Evolutionary conservation across 345 rosid genomes (phyloP).

Genomic region (Eucalyptus marginata): DNA sequence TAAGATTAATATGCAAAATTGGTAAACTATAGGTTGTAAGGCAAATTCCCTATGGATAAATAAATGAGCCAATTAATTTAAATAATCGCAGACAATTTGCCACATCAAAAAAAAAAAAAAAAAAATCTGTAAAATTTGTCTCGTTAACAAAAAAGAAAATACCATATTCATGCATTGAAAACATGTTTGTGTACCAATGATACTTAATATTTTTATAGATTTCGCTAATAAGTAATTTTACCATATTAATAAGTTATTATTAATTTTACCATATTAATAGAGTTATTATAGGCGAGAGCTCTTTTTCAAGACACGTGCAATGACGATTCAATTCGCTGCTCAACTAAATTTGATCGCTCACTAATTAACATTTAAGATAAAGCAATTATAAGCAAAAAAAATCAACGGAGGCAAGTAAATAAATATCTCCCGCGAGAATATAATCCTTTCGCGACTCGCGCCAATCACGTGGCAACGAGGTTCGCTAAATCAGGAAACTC

Average conservation of each 20-base stretch:
- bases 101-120: background rate
- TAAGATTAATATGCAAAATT: too few species aligned
- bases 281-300: background rate
- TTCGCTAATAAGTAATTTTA: rapidly evolving
- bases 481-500: background rate
- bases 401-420: background rate
- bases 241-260: background rate
- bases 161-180: background rate
- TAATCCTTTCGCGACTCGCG: background rate
- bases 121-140: rapidly evolving
- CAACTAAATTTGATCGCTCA: background rate
- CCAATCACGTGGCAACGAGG: background rate
- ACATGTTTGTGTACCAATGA: background rate
- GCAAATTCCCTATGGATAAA: too few species aligned
- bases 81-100: rapidly evolving
- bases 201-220: background rate
- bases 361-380: background rate
- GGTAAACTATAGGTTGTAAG: too few species aligned
- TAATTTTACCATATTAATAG: background rate
- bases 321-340: background rate
- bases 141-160: background rate
- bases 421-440: background rate
- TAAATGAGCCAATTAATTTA: too few species aligned
- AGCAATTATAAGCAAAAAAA: background rate
- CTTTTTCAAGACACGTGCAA: background rate